Evolutionary conservation across 164 flowering plant species (phyloP), one percentile per base, ranked within the genome.

Genomic region (Protea cynaroides): DNA sequence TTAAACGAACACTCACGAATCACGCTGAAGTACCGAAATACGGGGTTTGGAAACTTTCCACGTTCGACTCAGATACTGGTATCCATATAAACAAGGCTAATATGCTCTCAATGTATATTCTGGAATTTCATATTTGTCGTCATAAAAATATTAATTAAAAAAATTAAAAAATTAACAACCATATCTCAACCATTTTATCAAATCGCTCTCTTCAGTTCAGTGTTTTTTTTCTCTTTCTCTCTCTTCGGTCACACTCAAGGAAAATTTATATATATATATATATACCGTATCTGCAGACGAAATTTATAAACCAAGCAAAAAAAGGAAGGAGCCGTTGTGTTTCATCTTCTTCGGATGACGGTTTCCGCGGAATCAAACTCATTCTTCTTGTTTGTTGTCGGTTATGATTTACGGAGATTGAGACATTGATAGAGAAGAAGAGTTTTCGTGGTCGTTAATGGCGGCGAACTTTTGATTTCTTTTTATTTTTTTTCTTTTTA

Each of bases 81-180:
- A 29, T 29, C 34, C 34, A 29, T 29, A 29, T n/a, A n/a, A n/a
- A n/a, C 1, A 29, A 29, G 34, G 34, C 34, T 1, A 29, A 29
- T 29, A 1, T 4, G 1, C 34, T 29, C 34, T 29, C 8, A 50
- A 22, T 78, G 81, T 63, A 78, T 78, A 78, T 78, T 78, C 78
- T 50, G 59, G 78, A 78, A 78, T 78, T 74, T 60, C 49, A 71
- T 11, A 53, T 61, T 43, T 19, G 14, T 40, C 47, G 12, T 11
- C 24, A 49, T 1, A 1, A 29, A 29, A 29, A 29, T 29, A 29
- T 29, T 29, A 29, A 29, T 1, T 29, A 1, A 29, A 4, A 29
- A 29, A 29, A 29, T 29, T 1, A n/a, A n/a, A n/a, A n/a, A 4
- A 29, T 4, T 29, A 49, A 49, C 53, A 12, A 1, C 7, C 53